Conservation (phyloP, 1,284 basidiomycete genomes). For the Sporisorium scitamineum region DNA sequence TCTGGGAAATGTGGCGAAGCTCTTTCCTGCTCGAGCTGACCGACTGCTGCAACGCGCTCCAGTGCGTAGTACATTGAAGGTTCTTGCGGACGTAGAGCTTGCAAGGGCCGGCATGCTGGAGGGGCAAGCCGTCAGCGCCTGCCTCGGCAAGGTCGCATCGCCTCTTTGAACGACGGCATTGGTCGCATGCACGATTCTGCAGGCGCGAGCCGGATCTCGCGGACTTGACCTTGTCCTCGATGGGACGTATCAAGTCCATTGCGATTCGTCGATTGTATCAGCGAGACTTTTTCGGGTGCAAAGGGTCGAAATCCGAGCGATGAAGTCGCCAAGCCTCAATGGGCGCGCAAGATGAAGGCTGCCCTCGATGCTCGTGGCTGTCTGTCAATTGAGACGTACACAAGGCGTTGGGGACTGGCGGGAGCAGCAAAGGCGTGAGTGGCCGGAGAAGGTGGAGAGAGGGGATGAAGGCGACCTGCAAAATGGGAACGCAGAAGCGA, state of each 20-base stretch:
- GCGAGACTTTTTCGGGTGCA: neutral
- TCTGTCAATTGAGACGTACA: neutral
- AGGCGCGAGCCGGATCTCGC: constrained; percentile 43
- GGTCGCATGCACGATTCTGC: constrained; percentile 51
- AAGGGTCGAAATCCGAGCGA: neutral
- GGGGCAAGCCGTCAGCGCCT: constrained; percentile 35
- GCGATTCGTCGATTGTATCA: neutral
- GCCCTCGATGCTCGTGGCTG: neutral
- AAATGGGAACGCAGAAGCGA: neutral
- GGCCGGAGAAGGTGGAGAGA: neutral
- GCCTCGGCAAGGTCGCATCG: constrained; percentile 46
- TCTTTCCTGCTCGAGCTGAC: constrained; percentile 49
- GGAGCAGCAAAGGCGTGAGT: neutral
- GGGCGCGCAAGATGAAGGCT: neutral
- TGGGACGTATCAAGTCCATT: constrained; percentile 35
- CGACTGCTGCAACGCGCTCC: constrained; percentile 42
- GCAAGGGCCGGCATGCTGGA: constrained; percentile 39
- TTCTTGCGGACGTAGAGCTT: constrained; percentile 51
- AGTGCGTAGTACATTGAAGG: constrained; percentile 46
- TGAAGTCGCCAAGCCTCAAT: neutral
- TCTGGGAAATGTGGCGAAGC: constrained; percentile 47
- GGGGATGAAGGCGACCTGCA: neutral
- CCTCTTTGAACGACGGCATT: constrained; percentile 48
- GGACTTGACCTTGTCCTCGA: constrained; percentile 40
- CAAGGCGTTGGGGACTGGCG: too few relatives aligned